Conservation (phyloP, 257 asterid genomes). For the Anisodus acutangulus region DNA sequence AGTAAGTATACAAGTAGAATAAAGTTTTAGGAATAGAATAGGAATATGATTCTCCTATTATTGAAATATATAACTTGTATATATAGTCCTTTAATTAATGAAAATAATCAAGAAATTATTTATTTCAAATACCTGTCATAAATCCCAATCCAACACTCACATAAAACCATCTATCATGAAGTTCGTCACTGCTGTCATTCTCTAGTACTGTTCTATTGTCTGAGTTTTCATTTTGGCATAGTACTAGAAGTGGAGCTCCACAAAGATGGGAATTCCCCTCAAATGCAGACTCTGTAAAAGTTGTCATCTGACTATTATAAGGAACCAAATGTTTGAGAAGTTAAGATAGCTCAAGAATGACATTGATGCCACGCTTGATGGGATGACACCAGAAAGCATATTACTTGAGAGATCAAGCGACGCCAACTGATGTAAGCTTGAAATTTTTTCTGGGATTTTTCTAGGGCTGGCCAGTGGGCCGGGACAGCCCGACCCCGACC, state of each 20-base stretch:
- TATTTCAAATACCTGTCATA: slow-evolving; percentile 40
- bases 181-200: slow-evolving; percentile 26
- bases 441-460: slow-evolving; percentile 50
- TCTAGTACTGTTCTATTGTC: slow-evolving; percentile 27
- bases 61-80: no score
- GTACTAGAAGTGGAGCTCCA: slow-evolving; percentile 31
- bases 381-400: slow-evolving; percentile 50
- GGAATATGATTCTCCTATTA: no score
- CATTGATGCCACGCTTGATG: slow-evolving; percentile 46
- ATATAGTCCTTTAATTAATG: no score
- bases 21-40: no score
- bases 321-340: slow-evolving; percentile 54
- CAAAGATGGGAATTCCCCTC: slow-evolving; percentile 52
- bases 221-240: not conserved
- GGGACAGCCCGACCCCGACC: no score
- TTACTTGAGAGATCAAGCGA: slow-evolving; percentile 59
- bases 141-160: slow-evolving; percentile 60
- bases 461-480: no score
- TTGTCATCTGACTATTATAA: slow-evolving; percentile 49
- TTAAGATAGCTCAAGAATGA: slow-evolving; percentile 50
- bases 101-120: no score
- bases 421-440: slow-evolving; percentile 42
- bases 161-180: slow-evolving; percentile 54
- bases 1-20: no score
- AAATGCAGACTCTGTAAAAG: slow-evolving; percentile 48